Base-by-base conservation (phyloP, 164 flowering plant genomes). In the Stephania cephalantha region DNA sequence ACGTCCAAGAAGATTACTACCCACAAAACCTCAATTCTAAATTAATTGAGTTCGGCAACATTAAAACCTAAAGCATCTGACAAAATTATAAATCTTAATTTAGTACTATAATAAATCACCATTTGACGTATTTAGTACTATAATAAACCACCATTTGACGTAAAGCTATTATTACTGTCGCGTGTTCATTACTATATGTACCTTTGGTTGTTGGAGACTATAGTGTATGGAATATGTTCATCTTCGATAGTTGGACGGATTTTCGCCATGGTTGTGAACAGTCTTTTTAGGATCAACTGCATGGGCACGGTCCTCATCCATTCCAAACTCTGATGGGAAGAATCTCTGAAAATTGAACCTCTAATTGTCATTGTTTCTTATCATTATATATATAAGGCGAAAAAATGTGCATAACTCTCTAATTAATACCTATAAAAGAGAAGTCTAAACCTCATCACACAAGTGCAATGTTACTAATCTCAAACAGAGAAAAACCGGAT, bases 311-410 rank as follows among this genome's bases (percentile, higher is more conserved):
- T 87, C 93, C 69, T 82, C 90, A 70, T 88, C 90, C 17, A 74
- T 84, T 13, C 93, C 93, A 74, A 87, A 88, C 73, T 89, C 91
- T 20, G 91, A 86, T 7, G 91, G 91, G 63, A 87, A 81, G 74
- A 90, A 90, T 72, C 87, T 88, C 93, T 88, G 83, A 12, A 55
- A 53, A 12, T 30, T 22, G 9, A 66, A 66, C 25, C 18, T 50
- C 11, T 9, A 50, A 48, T 48, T 48, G 1, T 48, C 53, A 48
- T 48, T 48, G 9, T 8, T 48, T 12, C 9, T 58, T 5, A 58
- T 15, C 64, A 58, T 12, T n/a, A 58, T 58, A 58, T 58, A 58
- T 58, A 48, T 7, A 58, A 5, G 11, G 11, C 58, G 11, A 9
- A 9, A 52, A 9, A 15, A 52, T 1, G 58, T 52, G 13, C 58